Evolutionary conservation across 768 basidiomycete species (phyloP).

Genomic region (Sarcodon sp.): DNA sequence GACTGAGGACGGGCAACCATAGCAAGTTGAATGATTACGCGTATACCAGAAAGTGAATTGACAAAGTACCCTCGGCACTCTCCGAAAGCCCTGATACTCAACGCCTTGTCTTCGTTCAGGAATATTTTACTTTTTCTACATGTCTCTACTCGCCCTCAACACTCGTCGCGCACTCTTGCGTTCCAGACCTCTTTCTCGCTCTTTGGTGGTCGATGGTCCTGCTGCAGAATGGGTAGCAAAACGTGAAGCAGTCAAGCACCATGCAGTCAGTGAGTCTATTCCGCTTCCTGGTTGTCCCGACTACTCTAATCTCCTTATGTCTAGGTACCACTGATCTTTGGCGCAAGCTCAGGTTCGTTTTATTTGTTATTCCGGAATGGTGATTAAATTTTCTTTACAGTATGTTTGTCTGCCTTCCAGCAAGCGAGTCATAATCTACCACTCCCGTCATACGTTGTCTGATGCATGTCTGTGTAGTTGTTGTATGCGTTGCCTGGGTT

Average conservation of each 20-base stretch:
- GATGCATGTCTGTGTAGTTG: conserved; percentile 4
- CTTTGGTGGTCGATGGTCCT: conserved; percentile 26
- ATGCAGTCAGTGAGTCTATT: conserved; percentile 43
- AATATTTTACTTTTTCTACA: conserved; percentile 5
- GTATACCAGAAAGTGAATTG: conserved; percentile 1
- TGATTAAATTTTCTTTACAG: conserved; percentile 7
- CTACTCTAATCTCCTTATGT: conserved; percentile 4
- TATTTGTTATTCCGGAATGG: not conserved
- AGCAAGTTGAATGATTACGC: conserved; percentile 11
- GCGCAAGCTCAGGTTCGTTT: conserved; percentile 75
- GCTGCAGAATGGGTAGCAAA: conserved; percentile 34
- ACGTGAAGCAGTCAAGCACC: conserved; percentile 45
- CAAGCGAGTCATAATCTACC: conserved; percentile 34
- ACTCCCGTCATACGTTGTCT: not conserved
- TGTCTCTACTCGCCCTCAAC: conserved; percentile 26
- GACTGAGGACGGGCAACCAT: conserved; percentile 70
- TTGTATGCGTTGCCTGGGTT: conserved; percentile 28
- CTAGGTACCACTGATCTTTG: conserved; percentile 69
- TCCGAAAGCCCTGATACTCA: conserved; percentile 9
- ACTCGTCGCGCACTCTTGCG: conserved; percentile 36
- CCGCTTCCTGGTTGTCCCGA: conserved; percentile 1
- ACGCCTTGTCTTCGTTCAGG: conserved; percentile 5
- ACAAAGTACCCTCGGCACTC: not conserved
- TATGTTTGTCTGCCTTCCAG: conserved; percentile 66
- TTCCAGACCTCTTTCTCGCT: conserved; percentile 21